Base-by-base conservation (phyloP, 768 basidiomycete genomes). In the Boletus huronensis region DNA sequence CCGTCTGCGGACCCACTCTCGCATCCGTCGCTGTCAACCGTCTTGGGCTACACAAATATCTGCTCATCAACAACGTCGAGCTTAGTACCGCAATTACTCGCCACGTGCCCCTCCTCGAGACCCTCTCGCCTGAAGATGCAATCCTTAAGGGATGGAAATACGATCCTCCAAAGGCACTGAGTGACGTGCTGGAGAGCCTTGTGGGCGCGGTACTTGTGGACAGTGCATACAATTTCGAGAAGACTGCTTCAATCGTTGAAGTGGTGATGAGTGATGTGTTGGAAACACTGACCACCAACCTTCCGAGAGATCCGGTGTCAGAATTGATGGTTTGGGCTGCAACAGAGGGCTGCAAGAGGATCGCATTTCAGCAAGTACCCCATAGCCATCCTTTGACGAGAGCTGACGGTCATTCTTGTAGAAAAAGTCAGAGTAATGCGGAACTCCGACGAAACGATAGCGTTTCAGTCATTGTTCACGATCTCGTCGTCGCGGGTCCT, bases 151-250 rank as follows among this genome's bases (percentile, higher is more conserved):
- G 87, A 6, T 94, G 91, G 92, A 82, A 82, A 61, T 87, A 85
- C 58, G 87, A 92, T 61, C 90, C 92, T 9, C 92, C 93, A 0
- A 96, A 96, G 70, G 85, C 82, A 6, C 72, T 93, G 31, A 87
- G 88, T 52, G 93, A 96, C 64, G 81, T 92, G 5, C 77, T 95
- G 50, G 93, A 96, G 71, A 88, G 91, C 50, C 72, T 95, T 6
- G 74, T 93, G 32, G 93, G 91, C 1, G 92, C 90, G 3, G 75
- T 96, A 19, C 79, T 96, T 28, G 80, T 95, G 40, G 93, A 96
- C 70, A 81, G 83, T 5, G 83, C 79, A 5, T 90, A 86, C 64
- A 72, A 90, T 58, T 84, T 88, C 55, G 89, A 91, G 48, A 81
- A 76, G 54, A 82, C 84, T 4, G 79, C 80, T 16, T 74, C 74